phyloP scores from a whole-genome alignment of 2,329 filamentous ascomycete species.

The Scleromitrula shiraiana region DNA sequence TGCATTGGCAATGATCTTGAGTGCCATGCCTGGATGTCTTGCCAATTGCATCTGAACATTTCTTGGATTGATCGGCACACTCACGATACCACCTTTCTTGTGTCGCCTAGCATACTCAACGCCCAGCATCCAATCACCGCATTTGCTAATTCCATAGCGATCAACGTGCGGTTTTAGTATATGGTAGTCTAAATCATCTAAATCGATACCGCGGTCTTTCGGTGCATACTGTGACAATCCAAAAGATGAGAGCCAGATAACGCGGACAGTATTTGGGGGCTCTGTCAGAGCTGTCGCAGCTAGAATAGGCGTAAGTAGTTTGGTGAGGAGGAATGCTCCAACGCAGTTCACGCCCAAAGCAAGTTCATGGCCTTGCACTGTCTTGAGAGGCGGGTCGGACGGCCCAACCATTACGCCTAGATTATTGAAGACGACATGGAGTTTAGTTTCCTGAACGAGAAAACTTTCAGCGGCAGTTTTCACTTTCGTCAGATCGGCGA shows the following conservation, averaged over 20 bases:
- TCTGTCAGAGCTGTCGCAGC: conserved; percentile 22
- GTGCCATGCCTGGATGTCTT: background rate
- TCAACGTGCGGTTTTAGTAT: background rate
- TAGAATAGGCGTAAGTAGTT: conserved; percentile 28
- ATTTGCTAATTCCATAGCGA: conserved; percentile 8
- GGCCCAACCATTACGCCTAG: conserved; percentile 23
- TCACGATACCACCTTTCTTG: conserved; percentile 8
- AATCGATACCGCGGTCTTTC: background rate
- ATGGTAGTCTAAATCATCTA: conserved; percentile 9
- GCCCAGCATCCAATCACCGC: conserved; percentile 6
- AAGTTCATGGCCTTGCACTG: conserved; percentile 28
- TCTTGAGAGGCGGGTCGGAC: conserved; percentile 22
- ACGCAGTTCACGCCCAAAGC: conserved; percentile 30
- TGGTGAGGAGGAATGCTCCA: conserved; percentile 30
- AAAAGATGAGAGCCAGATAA: background rate
- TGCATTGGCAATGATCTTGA: background rate
- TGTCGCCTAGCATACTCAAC: conserved; percentile 7
- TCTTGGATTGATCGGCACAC: background rate
- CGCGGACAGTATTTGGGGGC: too few species aligned
- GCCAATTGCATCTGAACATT: background rate
- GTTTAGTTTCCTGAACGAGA: conserved; percentile 25
- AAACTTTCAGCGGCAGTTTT: conserved; percentile 31
- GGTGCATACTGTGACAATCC: background rate
- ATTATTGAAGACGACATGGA: conserved; percentile 34
- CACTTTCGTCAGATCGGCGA: conserved; percentile 31